Percentiles rank a stretch among this genome's conserved stretches.
These are phyloP conservation scores for Pseudotsuga menziesii DNA, from an alignment of 75 land plant species.

Conservation along the genomic window DNA sequence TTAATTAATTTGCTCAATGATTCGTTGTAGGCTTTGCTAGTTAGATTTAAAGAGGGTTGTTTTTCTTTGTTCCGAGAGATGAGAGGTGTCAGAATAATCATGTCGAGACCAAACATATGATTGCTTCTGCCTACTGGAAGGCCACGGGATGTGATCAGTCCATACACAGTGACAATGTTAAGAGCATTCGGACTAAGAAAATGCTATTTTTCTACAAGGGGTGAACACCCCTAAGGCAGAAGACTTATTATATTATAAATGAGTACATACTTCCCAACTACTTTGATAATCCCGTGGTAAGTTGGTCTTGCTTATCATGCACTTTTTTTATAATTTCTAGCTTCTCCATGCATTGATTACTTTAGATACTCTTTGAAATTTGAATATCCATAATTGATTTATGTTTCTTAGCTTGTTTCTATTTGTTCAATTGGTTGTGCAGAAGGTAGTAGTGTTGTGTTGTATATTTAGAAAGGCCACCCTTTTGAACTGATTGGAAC, in stretches of 20 bases:
- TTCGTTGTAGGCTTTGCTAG: conserved; percentile 13
- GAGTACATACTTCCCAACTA: conserved; percentile 1
- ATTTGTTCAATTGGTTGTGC: neutral
- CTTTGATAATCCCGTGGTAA: conserved; percentile 27
- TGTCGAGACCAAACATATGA: neutral
- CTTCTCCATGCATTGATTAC: neutral
- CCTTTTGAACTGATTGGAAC: conserved; percentile 48
- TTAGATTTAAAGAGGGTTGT: neutral
- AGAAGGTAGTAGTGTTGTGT: conserved; percentile 59
- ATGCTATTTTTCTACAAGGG: conserved; percentile 10
- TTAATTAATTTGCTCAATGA: neutral
- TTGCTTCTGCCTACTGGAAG: conserved; percentile 3
- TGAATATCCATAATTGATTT: neutral
- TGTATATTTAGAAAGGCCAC: conserved; percentile 61
- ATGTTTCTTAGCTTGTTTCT: neutral
- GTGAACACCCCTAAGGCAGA: neutral
- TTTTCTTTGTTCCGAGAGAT: neutral
- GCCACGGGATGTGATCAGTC: conserved; percentile 1
- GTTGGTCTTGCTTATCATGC: neutral
- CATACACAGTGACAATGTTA: neutral
- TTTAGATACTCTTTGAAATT: neutral
- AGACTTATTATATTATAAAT: conserved; percentile 9
- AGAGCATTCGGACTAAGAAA: conserved; percentile 5
- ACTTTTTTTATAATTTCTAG: neutral
- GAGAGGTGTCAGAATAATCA: conserved; percentile 2